Base-by-base conservation (phyloP, 2,329 filamentous ascomycete species). In the Colletotrichum magnum region DNA sequence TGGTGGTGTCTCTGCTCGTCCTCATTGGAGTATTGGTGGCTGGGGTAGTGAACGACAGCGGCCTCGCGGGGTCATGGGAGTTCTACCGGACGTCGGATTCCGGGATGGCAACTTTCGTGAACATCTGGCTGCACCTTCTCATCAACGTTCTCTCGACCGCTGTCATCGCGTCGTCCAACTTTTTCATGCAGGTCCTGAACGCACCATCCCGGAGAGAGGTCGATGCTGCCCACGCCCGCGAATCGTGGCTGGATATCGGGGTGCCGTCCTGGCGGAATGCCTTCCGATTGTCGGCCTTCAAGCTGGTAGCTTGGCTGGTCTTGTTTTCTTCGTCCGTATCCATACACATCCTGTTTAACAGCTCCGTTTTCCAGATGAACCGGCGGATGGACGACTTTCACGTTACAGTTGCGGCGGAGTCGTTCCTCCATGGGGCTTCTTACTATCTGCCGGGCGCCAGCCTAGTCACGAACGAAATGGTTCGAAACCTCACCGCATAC, bases 191-290 rank as follows among this genome's bases (percentile, higher is more conserved):
- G 59, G 52, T 72, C 4, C 47, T 72, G 1, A 71, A 56, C 21
- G 56, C 69, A 5, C 72, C 71, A 0, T 67, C 67, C 1, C 54
- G 71, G 1, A 10, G 18, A 3, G 69, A 73, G n/a, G 26, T 73
- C 6, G 82, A 88, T 53, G 70, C 70, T 10, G 85, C 85, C 0
- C 87, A 89, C 75, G 59, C 71, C 0, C 70, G 74, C 51, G 75
- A 78, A 2, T 75, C 72, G 12, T 84, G 81, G 80, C 73, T 87
- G 0, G 80, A 84, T 45, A 82, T 86, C 56, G 84, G 86, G 0
- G 73, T 85, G 2, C 75, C 80, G 5, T 84, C 82, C 36, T 28
- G 79, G 2, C 75, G 81, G 2, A 85, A 84, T 65, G 53, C 53
- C 26, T 69, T 73, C 18, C 52, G 54, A 4, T 57, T 77, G 16